These are phyloP conservation scores for Entomophthora muscae DNA, from an alignment of 371 early-diverging fungal genomes.

Conservation along the genomic window DNA sequence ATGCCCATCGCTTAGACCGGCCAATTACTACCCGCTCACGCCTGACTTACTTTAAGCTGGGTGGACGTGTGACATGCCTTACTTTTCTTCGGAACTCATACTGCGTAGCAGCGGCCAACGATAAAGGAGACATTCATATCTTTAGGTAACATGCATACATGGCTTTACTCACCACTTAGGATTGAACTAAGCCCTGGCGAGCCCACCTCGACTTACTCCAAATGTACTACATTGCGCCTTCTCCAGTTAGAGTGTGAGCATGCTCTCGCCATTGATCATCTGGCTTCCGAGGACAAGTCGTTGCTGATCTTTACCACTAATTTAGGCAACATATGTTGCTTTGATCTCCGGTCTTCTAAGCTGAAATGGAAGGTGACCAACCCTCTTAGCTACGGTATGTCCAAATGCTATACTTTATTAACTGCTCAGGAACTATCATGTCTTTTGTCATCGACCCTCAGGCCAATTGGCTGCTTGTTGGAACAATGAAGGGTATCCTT, in stretches of 20 bases:
- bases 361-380: conserved; percentile 40
- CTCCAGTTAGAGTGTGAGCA: conserved; percentile 23
- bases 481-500: conserved; percentile 65
- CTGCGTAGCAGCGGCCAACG: conserved; percentile 66
- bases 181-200: conserved; percentile 6
- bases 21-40: conserved; percentile 67
- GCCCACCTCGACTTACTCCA: conserved; percentile 29
- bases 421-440: conserved; percentile 37
- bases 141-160: conserved; percentile 20
- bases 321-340: conserved; percentile 41
- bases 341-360: conserved; percentile 57
- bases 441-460: conserved; percentile 44
- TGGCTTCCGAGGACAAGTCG: neutral
- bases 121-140: conserved; percentile 71
- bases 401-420: neutral
- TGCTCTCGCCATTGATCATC: neutral
- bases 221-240: conserved; percentile 32
- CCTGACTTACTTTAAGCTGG: conserved; percentile 44
- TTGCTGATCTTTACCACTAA: neutral
- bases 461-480: conserved; percentile 51
- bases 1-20: conserved; percentile 55
- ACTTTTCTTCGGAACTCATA: conserved; percentile 63
- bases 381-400: conserved; percentile 28
- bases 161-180: neutral
- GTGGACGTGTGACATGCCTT: conserved; percentile 56